A percentile compares a stretch with the other conserved stretches of the same genome.
These are phyloP conservation scores for Colletotrichum abscissum DNA, from an alignment of 2,329 filamentous ascomycete species.

Conservation along the genomic window DNA sequence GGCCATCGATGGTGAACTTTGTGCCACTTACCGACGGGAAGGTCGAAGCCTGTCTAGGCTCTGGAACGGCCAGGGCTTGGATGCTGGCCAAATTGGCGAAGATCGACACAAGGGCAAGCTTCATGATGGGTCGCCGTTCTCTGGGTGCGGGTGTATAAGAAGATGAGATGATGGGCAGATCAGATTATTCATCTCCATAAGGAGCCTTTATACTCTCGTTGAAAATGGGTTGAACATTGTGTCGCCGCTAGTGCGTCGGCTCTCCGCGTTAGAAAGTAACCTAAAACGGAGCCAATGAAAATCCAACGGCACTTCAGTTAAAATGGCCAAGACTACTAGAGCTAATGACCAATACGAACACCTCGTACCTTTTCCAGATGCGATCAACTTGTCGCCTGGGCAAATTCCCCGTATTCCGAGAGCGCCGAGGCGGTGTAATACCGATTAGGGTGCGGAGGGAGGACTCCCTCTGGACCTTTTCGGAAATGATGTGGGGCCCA, in stretches of 20 bases:
- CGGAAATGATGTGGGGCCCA: background rate
- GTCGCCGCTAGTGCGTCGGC: background rate
- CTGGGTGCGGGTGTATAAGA: too few species aligned
- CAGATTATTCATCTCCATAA: background rate
- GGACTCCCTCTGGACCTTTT: background rate
- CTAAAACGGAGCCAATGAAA: background rate
- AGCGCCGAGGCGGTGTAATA: background rate
- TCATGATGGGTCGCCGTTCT: background rate
- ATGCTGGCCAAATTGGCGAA: background rate
- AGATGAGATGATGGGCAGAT: background rate
- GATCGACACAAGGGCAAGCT: background rate
- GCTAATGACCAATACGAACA: background rate
- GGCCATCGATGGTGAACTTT: conserved; percentile 54
- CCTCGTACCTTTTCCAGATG: background rate
- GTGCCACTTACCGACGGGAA: conserved; percentile 35
- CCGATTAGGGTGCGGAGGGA: background rate
- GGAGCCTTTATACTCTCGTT: background rate
- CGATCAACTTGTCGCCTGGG: background rate
- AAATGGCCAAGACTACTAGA: background rate
- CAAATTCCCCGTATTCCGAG: background rate
- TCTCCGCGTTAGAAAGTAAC: background rate
- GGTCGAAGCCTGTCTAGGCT: background rate
- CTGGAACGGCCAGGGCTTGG: background rate
- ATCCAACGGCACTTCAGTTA: background rate
- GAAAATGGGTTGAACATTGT: too few species aligned